Base-by-base conservation (phyloP, 2,329 filamentous ascomycete genomes). In the Sclerotinia trifoliorum region DNA sequence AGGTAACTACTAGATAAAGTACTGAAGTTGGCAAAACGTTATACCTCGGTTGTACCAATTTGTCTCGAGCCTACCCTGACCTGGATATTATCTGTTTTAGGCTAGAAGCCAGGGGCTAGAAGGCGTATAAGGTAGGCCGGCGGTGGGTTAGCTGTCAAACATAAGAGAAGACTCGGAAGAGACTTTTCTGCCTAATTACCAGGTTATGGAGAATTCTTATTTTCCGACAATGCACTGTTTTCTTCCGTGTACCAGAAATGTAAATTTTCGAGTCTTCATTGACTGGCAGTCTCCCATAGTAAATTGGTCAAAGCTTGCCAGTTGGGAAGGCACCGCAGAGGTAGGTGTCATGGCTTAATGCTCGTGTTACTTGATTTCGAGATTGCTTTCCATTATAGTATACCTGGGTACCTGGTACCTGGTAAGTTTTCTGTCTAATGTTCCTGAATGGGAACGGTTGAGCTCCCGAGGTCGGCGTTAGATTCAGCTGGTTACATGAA, bases 301-400 rank as follows among this genome's bases (percentile, higher is more conserved):
- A 19, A 39, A 39, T 26, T 62, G 58, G 44, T 49, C 58, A 49
- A 29, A 62, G 58, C 60, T 51, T 51, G 60, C 24, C 13, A 39
- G 17, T 42, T 52, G 32, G 32, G 46, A 51, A 39, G 19, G n/a
- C n/a, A 48, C 35, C 21, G 44, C 44, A 24, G n/a, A 61, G 44
- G 26, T 61, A 39, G 19, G 44, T 49, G 49, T 35, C 44, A 49
- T 24, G 48, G 58, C 44, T 61, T 61, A 17, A 39, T 51, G 60
- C 46, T 51, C 29, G 60, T 62, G 60, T 62, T 62, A 62, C 46
- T 51, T 39, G 29, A 26, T 62, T 62, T 62, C 29, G 19, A 62
- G 60, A 62, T 62, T 62, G 44, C 44, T 62, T 51, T 39, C 46
- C 26, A 51, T 51, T 24, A 48, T 49, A 51, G 46, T 51, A 63